These are phyloP conservation scores for Auriculariales sp. DNA, from an alignment of 768 basidiomycete species.

Conservation along the genomic window DNA sequence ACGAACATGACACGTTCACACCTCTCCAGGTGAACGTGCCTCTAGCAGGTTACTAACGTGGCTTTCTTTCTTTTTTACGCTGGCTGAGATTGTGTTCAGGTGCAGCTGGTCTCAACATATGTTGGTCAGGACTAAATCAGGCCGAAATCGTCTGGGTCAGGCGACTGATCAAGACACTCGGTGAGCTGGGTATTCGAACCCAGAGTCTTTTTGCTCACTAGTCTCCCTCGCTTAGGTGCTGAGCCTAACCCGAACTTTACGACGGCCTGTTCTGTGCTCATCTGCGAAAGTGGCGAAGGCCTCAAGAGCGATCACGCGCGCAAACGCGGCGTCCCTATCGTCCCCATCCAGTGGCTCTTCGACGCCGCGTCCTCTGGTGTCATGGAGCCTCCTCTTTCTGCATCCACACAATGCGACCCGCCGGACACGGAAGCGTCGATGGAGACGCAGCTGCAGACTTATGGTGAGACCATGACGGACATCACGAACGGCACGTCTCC, in stretches of 20 bases:
- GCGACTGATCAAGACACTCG: conserved; percentile 47
- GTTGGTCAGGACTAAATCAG: conserved; percentile 63
- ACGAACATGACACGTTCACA: conserved; percentile 54
- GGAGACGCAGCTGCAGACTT: neutral
- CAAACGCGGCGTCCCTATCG: conserved; percentile 67
- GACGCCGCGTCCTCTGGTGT: conserved; percentile 38
- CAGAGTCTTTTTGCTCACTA: conserved; percentile 6
- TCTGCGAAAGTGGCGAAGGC: conserved; percentile 59
- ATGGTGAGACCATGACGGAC: neutral
- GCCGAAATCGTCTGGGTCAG: conserved; percentile 52
- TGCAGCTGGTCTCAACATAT: conserved; percentile 41
- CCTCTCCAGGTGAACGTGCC: conserved; percentile 51
- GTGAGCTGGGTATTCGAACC: conserved; percentile 40
- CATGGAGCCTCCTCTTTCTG: conserved; percentile 29
- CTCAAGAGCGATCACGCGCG: conserved; percentile 64
- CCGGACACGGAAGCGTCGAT: neutral
- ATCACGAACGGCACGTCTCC: neutral
- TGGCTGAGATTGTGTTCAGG: conserved; percentile 22
- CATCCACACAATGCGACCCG: too few species aligned
- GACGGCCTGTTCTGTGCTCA: conserved; percentile 58
- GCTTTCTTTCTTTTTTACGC: neutral
- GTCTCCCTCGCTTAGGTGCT: conserved; percentile 26
- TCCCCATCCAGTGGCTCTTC: conserved; percentile 56
- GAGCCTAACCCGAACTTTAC: conserved; percentile 43
- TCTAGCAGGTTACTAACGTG: conserved; percentile 32